Base-by-base conservation (phyloP, 2,329 filamentous ascomycete genomes). In the Fusarium albidum region DNA sequence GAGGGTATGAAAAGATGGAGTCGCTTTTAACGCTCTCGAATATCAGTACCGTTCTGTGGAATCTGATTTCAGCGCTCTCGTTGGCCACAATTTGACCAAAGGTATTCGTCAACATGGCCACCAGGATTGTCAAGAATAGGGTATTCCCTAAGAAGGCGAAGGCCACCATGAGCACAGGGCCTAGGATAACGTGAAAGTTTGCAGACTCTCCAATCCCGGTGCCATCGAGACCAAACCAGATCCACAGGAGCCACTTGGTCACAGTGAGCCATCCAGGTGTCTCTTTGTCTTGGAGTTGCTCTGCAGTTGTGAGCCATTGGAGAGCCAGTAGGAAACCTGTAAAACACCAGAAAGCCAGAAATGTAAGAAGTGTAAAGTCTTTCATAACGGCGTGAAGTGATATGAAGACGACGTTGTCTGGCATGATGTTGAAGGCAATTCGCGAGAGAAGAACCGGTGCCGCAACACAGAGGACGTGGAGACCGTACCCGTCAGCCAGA, bases 121-220 rank as follows among this genome's bases (percentile, higher is more conserved):
- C 86, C 0, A 90, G 78, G 54, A 90, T 88, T 73, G 73, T 55
- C 2, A 56, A 38, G 8, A 91, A 90, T 15, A 91, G 78, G 0
- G 86, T 90, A 68, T 91, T 90, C 29, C 88, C 88, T 4, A 91
- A 75, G 62, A 90, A 90, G 3, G 88, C 86, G 69, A 90, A 91
- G 3, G 83, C 79, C 45, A 90, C 80, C 79, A 90, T 90, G 5
- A 90, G 76, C 0, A 82, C 76, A 0, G 88, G 88, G 0, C 88
- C 88, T 1, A 90, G 77, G n/a, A 88, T 72, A 69, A 81, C 76
- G 67, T 90, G 86, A 69, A 90, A 87, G 31, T 85, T 79, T 3
- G 69, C 70, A 0, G 75, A 73, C 33, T 73, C 71, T 46, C 78
- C 75, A 31, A 81, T 80, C 1, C 79, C 79, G 0, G 78, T 81